Base-by-base conservation (phyloP, 305 asterid genomes). In the Fraxinus nigra region DNA sequence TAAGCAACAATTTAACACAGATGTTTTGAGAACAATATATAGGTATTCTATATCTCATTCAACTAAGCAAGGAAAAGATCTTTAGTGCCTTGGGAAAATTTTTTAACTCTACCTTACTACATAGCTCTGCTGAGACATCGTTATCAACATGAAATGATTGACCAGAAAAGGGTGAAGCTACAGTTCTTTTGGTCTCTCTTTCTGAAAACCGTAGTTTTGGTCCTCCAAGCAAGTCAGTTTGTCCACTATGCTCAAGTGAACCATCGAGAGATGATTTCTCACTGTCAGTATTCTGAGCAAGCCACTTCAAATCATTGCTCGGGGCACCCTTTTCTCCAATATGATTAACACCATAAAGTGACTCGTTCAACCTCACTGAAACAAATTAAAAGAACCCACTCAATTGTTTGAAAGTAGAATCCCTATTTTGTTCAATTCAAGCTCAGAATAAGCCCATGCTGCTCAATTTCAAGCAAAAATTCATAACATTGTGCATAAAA, bases 331-430 rank as follows among this genome's bases (percentile, higher is more conserved):
- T 87, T 83, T 90, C 94, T 79, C 90, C 92, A 75, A 56, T 80
- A 79, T 70, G 86, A 85, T 85, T 90, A 77, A 93, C 84, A 32
- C 85, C 85, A 84, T 96, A 96, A 78, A 89, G 92, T 11, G 91
- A 86, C 88, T 96, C 99, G 46, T 90, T 91, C 91, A 96, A 86
- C 89, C 98, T 90, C 85, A 80, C 98, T 96, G 94, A 72, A 92
- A 77, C 75, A 7, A 22, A 82, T 28, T 32, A 83, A 85, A 34
- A 8, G 20, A 81, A 72, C 77, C 56, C 32, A 78, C 37, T 76
- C 51, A 30, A 51, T 79, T 79, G 38, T 79, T 77, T 69, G 76
- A 81, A 85, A 9, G 43, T 30, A 73, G 59, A 79, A 79, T 56
- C 38, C 61, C 35, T 69, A 26, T 54, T 28, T 51, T 40, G 32